A percentile compares a stretch with the other conserved stretches of the same genome.
phyloP scores from a whole-genome alignment of 208 protist species.

The Leishmania turanica region DNA sequence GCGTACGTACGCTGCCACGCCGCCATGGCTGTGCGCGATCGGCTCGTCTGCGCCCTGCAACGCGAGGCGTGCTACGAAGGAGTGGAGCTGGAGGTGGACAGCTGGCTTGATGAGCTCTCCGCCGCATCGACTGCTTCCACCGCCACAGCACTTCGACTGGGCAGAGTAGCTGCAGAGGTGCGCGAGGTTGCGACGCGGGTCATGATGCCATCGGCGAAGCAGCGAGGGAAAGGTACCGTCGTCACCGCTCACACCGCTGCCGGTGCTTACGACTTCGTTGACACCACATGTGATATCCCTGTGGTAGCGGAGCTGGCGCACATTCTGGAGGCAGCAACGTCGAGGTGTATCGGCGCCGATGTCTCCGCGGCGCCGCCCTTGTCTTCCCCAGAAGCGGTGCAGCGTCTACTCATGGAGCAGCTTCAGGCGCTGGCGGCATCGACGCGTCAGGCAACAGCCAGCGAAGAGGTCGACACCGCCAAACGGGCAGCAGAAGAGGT shows the following conservation, averaged over 20 bases:
- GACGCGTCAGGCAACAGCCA: neutral
- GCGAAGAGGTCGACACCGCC: neutral
- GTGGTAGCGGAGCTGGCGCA: neutral
- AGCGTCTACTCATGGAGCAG: neutral
- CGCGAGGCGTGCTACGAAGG: constrained; percentile 23
- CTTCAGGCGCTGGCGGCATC: neutral
- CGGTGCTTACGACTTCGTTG: neutral
- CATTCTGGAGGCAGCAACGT: constrained; percentile 2
- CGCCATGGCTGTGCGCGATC: neutral
- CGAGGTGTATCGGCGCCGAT: neutral
- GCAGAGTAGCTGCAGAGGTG: neutral
- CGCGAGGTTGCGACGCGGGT: constrained; percentile 3
- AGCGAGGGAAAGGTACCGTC: neutral
- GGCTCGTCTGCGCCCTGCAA: constrained; percentile 10
- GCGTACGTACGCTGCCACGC: constrained; percentile 1
- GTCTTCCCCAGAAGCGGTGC: neutral
- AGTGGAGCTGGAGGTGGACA: constrained; percentile 25
- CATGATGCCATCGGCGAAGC: neutral
- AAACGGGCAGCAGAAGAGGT: neutral
- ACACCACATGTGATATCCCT: neutral
- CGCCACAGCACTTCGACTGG: neutral
- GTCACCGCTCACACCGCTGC: neutral
- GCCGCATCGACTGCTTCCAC: neutral
- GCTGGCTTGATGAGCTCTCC: constrained; percentile 13
- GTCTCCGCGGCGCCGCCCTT: constrained; percentile 7